phyloP scores from a whole-genome alignment of 2,329 filamentous ascomycete species.

The Diplodia mutila region DNA sequence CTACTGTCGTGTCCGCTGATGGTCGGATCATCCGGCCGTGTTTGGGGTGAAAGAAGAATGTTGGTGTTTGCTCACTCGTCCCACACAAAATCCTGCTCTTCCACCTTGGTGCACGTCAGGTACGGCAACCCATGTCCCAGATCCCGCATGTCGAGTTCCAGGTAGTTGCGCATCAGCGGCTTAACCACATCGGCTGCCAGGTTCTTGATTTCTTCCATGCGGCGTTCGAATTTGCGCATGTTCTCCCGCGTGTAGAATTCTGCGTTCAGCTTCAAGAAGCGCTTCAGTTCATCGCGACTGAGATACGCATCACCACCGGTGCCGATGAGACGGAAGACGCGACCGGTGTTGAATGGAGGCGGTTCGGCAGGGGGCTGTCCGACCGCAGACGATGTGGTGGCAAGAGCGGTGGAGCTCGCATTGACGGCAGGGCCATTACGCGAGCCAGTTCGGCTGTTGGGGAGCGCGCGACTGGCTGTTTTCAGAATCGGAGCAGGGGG shows the following conservation, averaged over 20 bases:
- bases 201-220: constrained; percentile 85
- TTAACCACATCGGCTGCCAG: constrained; percentile 81
- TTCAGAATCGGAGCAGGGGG: constrained; percentile 60
- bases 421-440: constrained; percentile 6
- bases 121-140: constrained; percentile 53
- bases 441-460: constrained; percentile 17
- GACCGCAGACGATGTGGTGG: constrained; percentile 31
- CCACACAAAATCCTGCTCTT: constrained; percentile 67
- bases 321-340: constrained; percentile 78
- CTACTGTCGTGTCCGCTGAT: constrained; percentile 9
- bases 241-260: constrained; percentile 88
- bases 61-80: constrained; percentile 41
- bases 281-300: constrained; percentile 83
- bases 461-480: constrained; percentile 29
- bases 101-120: constrained; percentile 67
- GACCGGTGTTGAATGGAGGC: constrained; percentile 58
- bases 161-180: constrained; percentile 81
- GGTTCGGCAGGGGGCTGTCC: constrained; percentile 36
- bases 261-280: constrained; percentile 81
- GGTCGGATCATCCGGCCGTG: neutral
- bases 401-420: constrained; percentile 4
- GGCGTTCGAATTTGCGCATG: constrained; percentile 79
- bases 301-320: constrained; percentile 69
- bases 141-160: constrained; percentile 73
- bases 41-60: constrained; percentile 6